Percentiles rank a stretch among this genome's conserved stretches.
Evolutionary conservation across 768 basidiomycete species (phyloP).

Genomic region (Suillus occidentalis): DNA sequence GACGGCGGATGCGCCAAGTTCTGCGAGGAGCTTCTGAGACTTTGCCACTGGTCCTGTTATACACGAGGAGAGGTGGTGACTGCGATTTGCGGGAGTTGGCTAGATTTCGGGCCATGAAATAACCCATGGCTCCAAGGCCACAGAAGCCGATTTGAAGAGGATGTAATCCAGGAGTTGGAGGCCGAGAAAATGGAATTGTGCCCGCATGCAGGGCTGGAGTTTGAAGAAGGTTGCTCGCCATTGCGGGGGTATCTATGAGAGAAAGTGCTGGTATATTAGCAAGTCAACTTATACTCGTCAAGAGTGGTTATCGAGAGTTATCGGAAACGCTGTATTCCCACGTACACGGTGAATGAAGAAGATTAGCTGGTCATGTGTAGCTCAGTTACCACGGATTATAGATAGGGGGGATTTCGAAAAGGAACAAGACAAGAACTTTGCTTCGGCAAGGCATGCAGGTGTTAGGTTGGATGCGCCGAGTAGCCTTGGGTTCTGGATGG

Average conservation of each 20-base stretch:
- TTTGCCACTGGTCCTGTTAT: slow-evolving; percentile 73
- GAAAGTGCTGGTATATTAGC: neutral
- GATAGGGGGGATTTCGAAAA: neutral
- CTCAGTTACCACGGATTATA: neutral
- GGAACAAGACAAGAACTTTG: neutral
- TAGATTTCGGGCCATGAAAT: slow-evolving; percentile 77
- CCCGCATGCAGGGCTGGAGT: slow-evolving; percentile 14
- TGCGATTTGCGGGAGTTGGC: slow-evolving; percentile 50
- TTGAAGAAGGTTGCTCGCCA: slow-evolving; percentile 9
- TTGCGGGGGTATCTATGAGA: slow-evolving; percentile 6
- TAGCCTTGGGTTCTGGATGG: slow-evolving; percentile 36
- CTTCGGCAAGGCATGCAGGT: neutral
- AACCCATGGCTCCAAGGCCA: slow-evolving; percentile 69
- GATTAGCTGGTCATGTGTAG: neutral
- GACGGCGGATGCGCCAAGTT: slow-evolving; percentile 53
- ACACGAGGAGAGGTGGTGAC: slow-evolving; percentile 61
- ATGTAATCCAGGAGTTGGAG: slow-evolving; percentile 46
- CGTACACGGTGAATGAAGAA: neutral
- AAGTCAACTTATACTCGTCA: neutral
- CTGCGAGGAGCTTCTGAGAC: slow-evolving; percentile 53
- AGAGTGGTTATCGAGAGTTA: neutral
- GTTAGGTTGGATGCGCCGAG: slow-evolving; percentile 30
- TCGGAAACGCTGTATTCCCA: neutral
- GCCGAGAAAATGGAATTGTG: slow-evolving; percentile 56
- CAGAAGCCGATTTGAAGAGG: slow-evolving; percentile 43